Evolutionary conservation across 352 stramenopile genomes (phyloP).

Genomic region (Aphanomyces stellatus): DNA sequence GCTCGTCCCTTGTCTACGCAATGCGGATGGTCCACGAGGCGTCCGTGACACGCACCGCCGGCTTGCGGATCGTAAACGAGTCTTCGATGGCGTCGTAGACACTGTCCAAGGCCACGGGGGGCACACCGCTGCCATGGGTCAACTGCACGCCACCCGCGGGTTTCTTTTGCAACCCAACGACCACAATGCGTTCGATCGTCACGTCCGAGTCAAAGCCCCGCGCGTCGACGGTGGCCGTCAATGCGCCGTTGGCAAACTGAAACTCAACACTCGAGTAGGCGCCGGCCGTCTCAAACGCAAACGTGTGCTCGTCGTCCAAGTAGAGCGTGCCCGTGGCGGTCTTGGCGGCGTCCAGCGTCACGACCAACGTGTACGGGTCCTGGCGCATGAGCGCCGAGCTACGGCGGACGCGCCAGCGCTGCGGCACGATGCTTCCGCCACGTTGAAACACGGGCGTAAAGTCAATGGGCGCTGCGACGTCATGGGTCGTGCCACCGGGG

Average conservation of each 20-base stretch:
- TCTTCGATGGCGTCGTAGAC: constrained; percentile 54
- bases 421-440: constrained; percentile 91
- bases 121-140: constrained; percentile 34
- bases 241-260: constrained; percentile 31
- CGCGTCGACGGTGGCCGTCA: constrained; percentile 23
- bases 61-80: constrained; percentile 80
- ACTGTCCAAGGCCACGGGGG: constrained; percentile 39
- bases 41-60: constrained; percentile 50
- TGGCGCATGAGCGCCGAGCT: constrained; percentile 92
- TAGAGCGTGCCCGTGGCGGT: constrained; percentile 88
- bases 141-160: constrained; percentile 34
- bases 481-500: constrained; percentile 44
- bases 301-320: constrained; percentile 94
- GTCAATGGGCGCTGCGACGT: constrained; percentile 84
- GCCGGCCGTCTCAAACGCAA: constrained; percentile 43
- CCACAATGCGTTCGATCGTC: constrained; percentile 80
- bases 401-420: constrained; percentile 93
- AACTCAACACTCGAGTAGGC: constrained; percentile 46
- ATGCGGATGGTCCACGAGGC: constrained; percentile 64
- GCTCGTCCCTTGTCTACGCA: too few species aligned
- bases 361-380: constrained; percentile 96
- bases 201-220: constrained; percentile 40
- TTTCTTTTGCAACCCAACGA: constrained; percentile 48
- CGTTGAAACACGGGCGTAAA: constrained; percentile 96
- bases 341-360: constrained; percentile 83